Evolutionary conservation across 108 stramenopile species (phyloP), one percentile per base, ranked within the genome.

Genomic region (Skeletonema menzelii): DNA sequence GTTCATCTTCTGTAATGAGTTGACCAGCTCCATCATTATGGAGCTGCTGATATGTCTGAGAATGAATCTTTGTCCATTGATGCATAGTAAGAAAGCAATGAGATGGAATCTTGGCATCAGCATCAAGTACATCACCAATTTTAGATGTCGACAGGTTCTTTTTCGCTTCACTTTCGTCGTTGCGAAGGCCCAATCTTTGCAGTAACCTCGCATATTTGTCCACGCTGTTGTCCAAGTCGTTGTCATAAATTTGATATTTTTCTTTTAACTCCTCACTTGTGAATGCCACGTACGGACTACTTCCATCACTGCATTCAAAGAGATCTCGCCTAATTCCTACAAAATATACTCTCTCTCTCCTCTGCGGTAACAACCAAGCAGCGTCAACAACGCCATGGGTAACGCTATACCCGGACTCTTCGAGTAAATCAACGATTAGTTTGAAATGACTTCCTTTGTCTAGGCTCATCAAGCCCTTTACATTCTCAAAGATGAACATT

Each of bases 401-500:
- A 14, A 78, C 73, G 15, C 42, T 3, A 42, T 78, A 78, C 14
- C 77, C 77, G 12, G 46, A 78, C 15, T 74, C 67, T 61, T 67
- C 44, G 6, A 82, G 46, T 20, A 37, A 32, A 12, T 60, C 11
- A 0, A 72, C 14, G 11, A 77, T 77, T 26, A 11, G 64, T 30
- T 47, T n/a, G 27, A 82, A 73, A 24, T 44, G 63, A 32, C 59
- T 44, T 4, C 70, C 76, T 34, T 31, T 34, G 32, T 72, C 71
- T 15, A 67, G 22, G 13, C 59, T 28, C 32, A 67, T 12, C 17
- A 74, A 32, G 12, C 72, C 72, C 47, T 61, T 59, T 15, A 78
- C 77, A 59, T 78, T 74, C 30, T 78, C 77, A 47, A 73, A 60
- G 8, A 78, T 17, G 46, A 73, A 74, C 3, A 60, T 24, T n/a